phyloP scores from a whole-genome alignment of 1,284 basidiomycete genomes.

The Boletus mariae region DNA sequence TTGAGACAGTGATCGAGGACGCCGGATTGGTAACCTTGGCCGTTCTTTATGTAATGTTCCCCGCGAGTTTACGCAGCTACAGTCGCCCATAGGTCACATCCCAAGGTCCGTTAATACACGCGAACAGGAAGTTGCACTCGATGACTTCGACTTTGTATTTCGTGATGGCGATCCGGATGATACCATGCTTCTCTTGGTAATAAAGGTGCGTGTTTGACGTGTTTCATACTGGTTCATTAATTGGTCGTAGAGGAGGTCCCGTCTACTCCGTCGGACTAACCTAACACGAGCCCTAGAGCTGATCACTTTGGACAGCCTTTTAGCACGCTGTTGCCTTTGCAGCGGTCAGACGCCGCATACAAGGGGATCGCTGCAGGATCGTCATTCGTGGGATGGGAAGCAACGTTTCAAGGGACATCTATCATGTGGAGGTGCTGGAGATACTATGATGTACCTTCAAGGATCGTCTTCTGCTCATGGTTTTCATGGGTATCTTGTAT shows the following conservation, averaged over 20 bases:
- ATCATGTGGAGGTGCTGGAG: background rate
- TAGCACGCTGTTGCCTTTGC: background rate
- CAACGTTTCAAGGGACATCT: background rate
- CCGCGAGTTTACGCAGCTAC: background rate
- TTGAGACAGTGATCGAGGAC: background rate
- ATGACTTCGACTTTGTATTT: conserved; percentile 3
- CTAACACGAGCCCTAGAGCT: too few relatives aligned
- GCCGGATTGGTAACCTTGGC: background rate
- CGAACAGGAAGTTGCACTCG: background rate
- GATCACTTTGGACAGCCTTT: background rate
- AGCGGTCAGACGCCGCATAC: background rate
- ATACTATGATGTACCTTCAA: background rate
- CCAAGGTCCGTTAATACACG: conserved; percentile 1
- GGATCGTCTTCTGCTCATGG: background rate
- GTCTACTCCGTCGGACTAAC: background rate
- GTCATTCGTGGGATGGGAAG: background rate
- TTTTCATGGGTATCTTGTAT: too few relatives aligned
- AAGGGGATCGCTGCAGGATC: background rate
- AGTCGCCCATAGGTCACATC: conserved; percentile 2
- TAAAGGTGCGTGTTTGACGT: background rate
- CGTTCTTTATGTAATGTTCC: too few relatives aligned
- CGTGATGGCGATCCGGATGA: background rate
- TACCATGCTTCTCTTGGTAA: conserved; percentile 1
- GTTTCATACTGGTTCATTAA: too few relatives aligned
- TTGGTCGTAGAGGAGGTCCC: background rate